Conservation (phyloP, 306 rosid genomes). For the Aeschynomene evenia region DNA sequence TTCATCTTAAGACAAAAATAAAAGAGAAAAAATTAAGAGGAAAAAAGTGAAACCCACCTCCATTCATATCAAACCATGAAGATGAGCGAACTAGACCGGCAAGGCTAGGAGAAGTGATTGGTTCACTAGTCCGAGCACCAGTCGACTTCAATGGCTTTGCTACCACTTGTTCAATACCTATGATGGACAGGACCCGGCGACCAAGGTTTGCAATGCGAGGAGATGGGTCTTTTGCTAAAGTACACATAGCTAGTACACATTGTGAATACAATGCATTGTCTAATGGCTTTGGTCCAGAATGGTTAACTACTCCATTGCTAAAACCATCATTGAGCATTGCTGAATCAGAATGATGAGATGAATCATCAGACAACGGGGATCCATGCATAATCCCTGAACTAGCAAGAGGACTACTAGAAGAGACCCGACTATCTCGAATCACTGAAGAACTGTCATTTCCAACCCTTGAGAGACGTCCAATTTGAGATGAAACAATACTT, state of each 20-base stretch:
- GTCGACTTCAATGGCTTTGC: slow-evolving; percentile 68
- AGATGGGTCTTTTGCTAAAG: slow-evolving; percentile 95
- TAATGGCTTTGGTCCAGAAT: slow-evolving; percentile 62
- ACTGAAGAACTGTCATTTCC: slow-evolving; percentile 63
- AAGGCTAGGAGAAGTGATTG: slow-evolving; percentile 47
- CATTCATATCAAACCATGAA: slow-evolving; percentile 97
- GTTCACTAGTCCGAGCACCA: slow-evolving; percentile 40
- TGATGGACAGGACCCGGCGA: slow-evolving; percentile 79
- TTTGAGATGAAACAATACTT: slow-evolving; percentile 76
- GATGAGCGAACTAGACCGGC: slow-evolving; percentile 87
- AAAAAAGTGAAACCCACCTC: slow-evolving; percentile 49
- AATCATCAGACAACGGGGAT: slow-evolving; percentile 87
- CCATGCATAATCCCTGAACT: slow-evolving; percentile 91
- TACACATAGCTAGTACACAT: slow-evolving; percentile 86
- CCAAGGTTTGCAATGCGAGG: slow-evolving; percentile 92
- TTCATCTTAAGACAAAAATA: background rate
- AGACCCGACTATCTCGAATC: slow-evolving; percentile 73
- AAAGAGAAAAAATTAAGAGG: background rate
- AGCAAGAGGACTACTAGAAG: slow-evolving; percentile 90
- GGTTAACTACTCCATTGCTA: slow-evolving; percentile 77
- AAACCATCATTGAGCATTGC: slow-evolving; percentile 81
- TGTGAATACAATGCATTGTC: slow-evolving; percentile 71
- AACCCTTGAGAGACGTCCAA: slow-evolving; percentile 75
- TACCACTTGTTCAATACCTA: slow-evolving; percentile 95
- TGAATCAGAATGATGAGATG: slow-evolving; percentile 96